A percentile compares a stretch with the other conserved stretches of the same genome.
Evolutionary conservation across 176 grass and related monocot genomes (phyloP).

Genomic region (Dactylis glomerata): DNA sequence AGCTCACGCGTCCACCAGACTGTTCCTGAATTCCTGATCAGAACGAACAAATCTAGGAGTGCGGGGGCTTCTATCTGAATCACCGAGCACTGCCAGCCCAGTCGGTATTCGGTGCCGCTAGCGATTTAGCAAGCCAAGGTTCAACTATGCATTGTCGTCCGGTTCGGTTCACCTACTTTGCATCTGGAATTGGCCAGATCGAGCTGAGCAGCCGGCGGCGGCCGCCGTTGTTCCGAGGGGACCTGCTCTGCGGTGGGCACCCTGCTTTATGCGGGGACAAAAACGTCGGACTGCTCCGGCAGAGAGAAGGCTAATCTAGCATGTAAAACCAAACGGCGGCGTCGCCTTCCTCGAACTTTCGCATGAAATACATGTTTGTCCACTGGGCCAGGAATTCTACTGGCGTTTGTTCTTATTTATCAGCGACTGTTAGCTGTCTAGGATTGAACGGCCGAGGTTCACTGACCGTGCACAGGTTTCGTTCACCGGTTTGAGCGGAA

Average conservation of each 20-base stretch:
- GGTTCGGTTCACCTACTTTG: neutral
- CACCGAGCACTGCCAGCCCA: too few relatives aligned
- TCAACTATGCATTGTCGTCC: neutral
- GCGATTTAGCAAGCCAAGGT: neutral
- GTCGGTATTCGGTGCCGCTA: too few relatives aligned
- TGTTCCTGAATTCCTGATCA: neutral
- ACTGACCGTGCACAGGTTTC: neutral
- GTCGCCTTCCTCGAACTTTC: constrained; percentile 18
- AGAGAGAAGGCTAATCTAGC: neutral
- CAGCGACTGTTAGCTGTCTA: neutral
- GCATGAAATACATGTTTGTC: neutral
- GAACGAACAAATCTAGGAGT: neutral
- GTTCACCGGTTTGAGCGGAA: neutral
- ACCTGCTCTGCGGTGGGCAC: neutral
- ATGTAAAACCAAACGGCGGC: neutral
- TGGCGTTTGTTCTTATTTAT: neutral
- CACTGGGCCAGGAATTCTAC: neutral
- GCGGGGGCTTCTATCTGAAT: neutral
- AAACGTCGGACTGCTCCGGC: neutral
- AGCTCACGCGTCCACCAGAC: neutral
- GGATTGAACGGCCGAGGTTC: neutral
- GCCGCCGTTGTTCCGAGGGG: neutral
- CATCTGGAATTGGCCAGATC: neutral
- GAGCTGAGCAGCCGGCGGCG: neutral
- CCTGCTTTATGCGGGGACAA: neutral